A percentile compares a stretch with the other conserved stretches of the same genome.
Evolutionary conservation across 768 basidiomycete species (phyloP).

Genomic region (Lentinula boryana): DNA sequence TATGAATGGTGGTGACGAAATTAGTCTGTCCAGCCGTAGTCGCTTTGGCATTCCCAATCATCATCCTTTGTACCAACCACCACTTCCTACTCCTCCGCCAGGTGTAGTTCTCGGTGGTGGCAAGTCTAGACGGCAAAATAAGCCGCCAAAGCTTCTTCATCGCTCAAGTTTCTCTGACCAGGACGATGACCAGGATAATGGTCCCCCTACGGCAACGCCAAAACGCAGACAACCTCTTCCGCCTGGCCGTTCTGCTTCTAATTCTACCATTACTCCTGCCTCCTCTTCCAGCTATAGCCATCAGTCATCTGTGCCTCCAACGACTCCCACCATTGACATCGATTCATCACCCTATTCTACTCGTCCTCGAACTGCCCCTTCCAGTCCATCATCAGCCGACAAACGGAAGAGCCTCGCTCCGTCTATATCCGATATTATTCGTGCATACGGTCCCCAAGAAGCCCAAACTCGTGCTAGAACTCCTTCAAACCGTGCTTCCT

Average conservation of each 20-base stretch:
- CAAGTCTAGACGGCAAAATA: constrained; percentile 29
- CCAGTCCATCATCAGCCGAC: constrained; percentile 13
- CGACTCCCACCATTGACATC: constrained; percentile 2
- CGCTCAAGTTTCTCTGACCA: constrained; percentile 47
- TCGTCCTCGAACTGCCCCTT: constrained; percentile 12
- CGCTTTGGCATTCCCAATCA: constrained; percentile 54
- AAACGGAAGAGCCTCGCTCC: constrained; percentile 53
- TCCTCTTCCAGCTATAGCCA: constrained; percentile 10
- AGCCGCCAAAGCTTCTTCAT: constrained; percentile 17
- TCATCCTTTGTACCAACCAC: constrained; percentile 78
- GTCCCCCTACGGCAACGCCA: constrained; percentile 21
- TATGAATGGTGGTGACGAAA: constrained; percentile 74
- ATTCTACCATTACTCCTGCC: constrained; percentile 13
- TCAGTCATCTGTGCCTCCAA: constrained; percentile 3
- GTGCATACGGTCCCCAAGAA: constrained; percentile 64
- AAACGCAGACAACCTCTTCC: constrained; percentile 26
- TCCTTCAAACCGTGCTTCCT: constrained; percentile 37
- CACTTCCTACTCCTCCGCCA: constrained; percentile 78
- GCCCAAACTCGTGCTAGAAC: constrained; percentile 44
- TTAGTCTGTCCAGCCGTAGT: constrained; percentile 39
- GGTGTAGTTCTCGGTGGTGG: constrained; percentile 63
- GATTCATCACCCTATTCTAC: constrained; percentile 16
- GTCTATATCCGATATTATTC: constrained; percentile 86
- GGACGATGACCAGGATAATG: constrained; percentile 48
- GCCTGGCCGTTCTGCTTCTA: constrained; percentile 12